Base-by-base conservation (phyloP, 768 basidiomycete species). In the Russula dissimulans region DNA sequence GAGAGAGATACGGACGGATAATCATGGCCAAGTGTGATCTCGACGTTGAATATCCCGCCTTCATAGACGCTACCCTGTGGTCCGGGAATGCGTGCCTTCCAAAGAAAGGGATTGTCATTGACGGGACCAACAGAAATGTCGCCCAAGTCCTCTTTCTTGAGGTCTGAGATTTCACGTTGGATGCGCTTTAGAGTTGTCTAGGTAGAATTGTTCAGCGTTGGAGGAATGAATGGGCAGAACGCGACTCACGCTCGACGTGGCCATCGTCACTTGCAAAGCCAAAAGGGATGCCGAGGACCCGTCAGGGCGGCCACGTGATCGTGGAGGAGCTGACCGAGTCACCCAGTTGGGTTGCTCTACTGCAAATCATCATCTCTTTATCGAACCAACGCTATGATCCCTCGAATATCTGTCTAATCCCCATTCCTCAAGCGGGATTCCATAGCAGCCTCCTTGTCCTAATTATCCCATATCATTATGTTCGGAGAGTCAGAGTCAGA, bases 41-140 rank as follows among this genome's bases (percentile, higher is more conserved):
- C 82, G 11, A 90, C 75, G 41, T 82, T 71, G 67, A 90, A 92
- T 15, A 85, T 71, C 1, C 89, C 91, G 0, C 87, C 86, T 67
- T 91, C 89, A 65, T 92, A 93, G 0, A 85, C 78, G 61, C 88
- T 90, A 17, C 87, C 90, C 66, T 87, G 81, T 1, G 91, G 91
- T 0, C 91, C 91, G 8, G 89, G 90, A 56, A 93, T 83, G 44
- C 81, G 79, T 7, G 85, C 91, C 56, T 77, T 81, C 91, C 91
- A 93, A 31, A 80, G 67, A 69, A 85, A 86, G 56, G 91, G 72
- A 66, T 81, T 81, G 62, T 84, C 80, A 52, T 80, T 81, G 14
- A 51, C 74, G 5, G 91, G 91, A 34, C 77, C 76, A 18, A 93
- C 80, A 0, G 77, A 78, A 63, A 92, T 91, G 31, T 74, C 66